Evolutionary conservation across 2,329 filamentous ascomycete genomes (phyloP), one percentile per base, ranked within the genome.

Genomic region (Monosporascus sp.): DNA sequence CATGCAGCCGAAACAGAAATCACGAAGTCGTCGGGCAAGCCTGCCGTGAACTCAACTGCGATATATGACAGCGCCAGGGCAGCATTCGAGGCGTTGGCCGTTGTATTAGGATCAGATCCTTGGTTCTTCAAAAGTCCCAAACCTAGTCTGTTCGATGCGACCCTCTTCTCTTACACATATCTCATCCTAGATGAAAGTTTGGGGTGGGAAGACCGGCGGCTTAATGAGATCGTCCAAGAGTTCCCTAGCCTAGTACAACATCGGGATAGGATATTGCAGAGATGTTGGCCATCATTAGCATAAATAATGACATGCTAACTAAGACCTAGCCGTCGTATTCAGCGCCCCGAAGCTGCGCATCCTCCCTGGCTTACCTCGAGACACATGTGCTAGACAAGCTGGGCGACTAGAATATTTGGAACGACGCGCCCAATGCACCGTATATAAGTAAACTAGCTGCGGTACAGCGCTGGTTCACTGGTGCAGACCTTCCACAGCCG

Each of bases 161-260:
- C 83, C 51, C 82, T 97, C 2, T 97, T 97, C 72, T 86, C 90
- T 3, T 99, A 97, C 70, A 92, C 89, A 0, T 84, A 95, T 69
- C 74, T 96, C 49, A 75, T 97, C 50, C 72, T 96, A 50, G 83
- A 88, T 55, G 78, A 84, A 64, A 56, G 56, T 7, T 58, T 90
- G 58, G 75, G 72, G 1, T 92, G 89, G 88, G 75, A 74, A 54
- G 82, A 89, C 53, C 79, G 78, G 55, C 74, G 77, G 50, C 72
- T 96, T 50, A 75, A 70, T 15, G 76, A 79, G 52, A 72, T 81
- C 49, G 65, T 96, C 54, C 70, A 68, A 50, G 74, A 73, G 54
- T 80, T 83, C 61, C 74, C 75, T 7, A 85, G 83, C 61, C 74
- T 97, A 57, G 80, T 88, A 53, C 72, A 70, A 63, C 88, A 92